These are phyloP conservation scores for Neofusicoccum umdonicola DNA, from an alignment of 2,329 filamentous ascomycete species.

Conservation along the genomic window DNA sequence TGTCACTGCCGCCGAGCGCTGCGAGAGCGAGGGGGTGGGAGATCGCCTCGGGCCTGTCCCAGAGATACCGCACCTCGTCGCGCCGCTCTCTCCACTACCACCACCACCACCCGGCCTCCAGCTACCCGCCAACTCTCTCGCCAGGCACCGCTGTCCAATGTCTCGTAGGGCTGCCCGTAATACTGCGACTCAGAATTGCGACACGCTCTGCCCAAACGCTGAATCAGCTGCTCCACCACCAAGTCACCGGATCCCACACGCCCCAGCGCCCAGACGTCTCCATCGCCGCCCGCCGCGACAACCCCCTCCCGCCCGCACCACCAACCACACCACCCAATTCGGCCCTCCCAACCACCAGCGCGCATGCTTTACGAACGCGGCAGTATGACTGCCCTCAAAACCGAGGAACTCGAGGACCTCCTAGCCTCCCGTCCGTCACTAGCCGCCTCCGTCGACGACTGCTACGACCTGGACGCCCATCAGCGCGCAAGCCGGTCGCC, in stretches of 20 bases:
- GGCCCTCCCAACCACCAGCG: background rate
- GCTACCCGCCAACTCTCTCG: background rate
- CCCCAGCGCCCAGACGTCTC: background rate
- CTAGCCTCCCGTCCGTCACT: conserved; percentile 30
- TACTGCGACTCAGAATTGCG: conserved; percentile 12
- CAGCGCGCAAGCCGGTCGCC: conserved; percentile 44
- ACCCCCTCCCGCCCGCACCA: background rate
- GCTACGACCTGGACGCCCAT: conserved; percentile 37
- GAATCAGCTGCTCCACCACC: conserved; percentile 3
- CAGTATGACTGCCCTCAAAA: conserved; percentile 14
- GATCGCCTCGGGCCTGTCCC: background rate
- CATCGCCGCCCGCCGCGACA: conserved; percentile 9
- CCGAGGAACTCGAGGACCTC: conserved; percentile 10
- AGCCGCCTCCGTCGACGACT: conserved; percentile 38
- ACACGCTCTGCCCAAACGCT: background rate
- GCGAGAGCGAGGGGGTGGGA: background rate
- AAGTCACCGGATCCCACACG: conserved; percentile 10
- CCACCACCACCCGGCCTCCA: background rate
- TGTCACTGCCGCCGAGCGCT: conserved; percentile 6
- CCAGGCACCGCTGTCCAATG: conserved; percentile 14
- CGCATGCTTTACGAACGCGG: conserved; percentile 16
- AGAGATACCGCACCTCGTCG: background rate
- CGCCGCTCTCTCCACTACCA: background rate
- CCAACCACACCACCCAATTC: background rate
- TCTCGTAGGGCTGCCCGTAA: conserved; percentile 14